Conservation (phyloP, 305 asterid genomes). For the Solanum chacoense region DNA sequence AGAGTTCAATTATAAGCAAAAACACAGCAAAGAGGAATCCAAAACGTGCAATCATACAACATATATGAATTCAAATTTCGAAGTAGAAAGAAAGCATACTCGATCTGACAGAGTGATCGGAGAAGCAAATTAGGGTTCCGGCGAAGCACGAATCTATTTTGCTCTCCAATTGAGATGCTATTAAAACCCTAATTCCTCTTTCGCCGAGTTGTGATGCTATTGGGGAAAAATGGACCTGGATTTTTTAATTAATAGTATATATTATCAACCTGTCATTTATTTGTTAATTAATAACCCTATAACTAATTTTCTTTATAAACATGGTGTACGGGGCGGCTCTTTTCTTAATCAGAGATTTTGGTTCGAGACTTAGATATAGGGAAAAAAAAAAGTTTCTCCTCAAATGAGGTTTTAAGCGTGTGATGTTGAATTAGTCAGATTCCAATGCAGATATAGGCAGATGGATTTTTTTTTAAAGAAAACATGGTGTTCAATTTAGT, state of each 20-base stretch:
- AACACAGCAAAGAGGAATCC: neutral
- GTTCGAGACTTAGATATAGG: neutral
- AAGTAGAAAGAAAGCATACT: neutral
- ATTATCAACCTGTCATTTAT: neutral
- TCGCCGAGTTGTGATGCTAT: neutral
- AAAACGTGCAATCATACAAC: neutral
- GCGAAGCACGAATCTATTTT: neutral
- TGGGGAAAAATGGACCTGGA: neutral
- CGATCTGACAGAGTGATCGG: neutral
- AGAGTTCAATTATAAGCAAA: neutral
- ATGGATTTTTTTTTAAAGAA: neutral
- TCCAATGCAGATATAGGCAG: neutral
- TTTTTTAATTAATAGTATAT: neutral
- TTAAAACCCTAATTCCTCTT: conserved; percentile 7
- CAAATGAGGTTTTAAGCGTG: neutral
- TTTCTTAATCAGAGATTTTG: neutral
- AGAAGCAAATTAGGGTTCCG: neutral
- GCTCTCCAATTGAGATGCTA: neutral
- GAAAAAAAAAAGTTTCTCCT: neutral
- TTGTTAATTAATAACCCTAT: neutral
- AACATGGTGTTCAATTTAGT: neutral
- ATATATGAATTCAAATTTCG: neutral
- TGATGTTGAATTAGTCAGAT: neutral
- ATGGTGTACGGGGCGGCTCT: neutral
- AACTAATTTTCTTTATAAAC: neutral